These are phyloP conservation scores for Xylaria castorea DNA, from an alignment of 495 filamentous ascomycete species.

Conservation along the genomic window DNA sequence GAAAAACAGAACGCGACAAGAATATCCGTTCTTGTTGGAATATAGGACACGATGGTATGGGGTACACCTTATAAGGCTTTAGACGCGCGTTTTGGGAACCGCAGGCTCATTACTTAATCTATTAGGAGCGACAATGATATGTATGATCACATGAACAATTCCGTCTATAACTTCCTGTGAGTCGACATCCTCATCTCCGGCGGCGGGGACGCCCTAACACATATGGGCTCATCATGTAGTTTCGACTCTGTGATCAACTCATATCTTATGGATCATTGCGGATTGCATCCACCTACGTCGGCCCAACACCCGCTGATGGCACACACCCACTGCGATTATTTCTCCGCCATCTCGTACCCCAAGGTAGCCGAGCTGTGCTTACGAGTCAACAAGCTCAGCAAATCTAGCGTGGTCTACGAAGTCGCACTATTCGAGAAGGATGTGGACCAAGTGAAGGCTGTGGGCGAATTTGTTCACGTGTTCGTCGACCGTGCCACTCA, in stretches of 20 bases:
- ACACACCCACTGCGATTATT: constrained; percentile 82
- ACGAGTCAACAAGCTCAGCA: constrained; percentile 81
- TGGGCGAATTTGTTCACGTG: constrained; percentile 88
- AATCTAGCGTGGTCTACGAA: constrained; percentile 91
- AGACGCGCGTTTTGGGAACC: constrained; percentile 9
- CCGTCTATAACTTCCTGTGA: constrained; percentile 78
- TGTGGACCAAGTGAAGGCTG: constrained; percentile 76
- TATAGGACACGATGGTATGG: constrained; percentile 88
- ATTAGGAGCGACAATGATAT: constrained; percentile 92
- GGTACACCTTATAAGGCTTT: constrained; percentile 1
- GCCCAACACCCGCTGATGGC: constrained; percentile 82
- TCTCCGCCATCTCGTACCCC: constrained; percentile 83
- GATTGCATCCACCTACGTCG: constrained; percentile 71
- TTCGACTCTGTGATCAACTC: constrained; percentile 90
- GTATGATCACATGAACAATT: constrained; percentile 89
- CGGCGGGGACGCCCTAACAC: not conserved
- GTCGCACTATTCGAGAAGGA: constrained; percentile 84
- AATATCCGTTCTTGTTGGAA: constrained; percentile 81
- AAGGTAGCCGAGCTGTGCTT: constrained; percentile 81
- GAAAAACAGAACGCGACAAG: constrained; percentile 68
- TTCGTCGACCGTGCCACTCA: constrained; percentile 79
- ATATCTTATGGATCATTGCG: constrained; percentile 83
- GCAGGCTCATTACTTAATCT: not conserved
- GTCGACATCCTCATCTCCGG: constrained; percentile 16
- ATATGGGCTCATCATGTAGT: constrained; percentile 30